phyloP scores from a whole-genome alignment of 1,284 basidiomycete genomes.

The Tilletia setariae region DNA sequence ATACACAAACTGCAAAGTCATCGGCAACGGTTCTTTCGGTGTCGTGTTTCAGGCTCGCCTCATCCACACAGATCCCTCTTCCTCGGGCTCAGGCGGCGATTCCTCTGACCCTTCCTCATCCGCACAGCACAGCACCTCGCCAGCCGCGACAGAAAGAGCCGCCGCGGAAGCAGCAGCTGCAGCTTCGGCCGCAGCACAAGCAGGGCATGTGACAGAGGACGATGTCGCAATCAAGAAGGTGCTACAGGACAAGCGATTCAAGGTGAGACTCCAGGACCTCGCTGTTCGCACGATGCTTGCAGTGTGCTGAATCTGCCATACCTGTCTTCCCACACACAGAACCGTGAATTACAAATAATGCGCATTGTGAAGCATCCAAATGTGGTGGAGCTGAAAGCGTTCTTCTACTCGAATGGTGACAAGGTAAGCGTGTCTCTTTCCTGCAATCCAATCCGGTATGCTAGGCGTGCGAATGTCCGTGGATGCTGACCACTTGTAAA shows the following conservation, averaged over 20 bases:
- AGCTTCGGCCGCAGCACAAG: conserved; percentile 13
- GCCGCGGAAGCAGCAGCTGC: conserved; percentile 12
- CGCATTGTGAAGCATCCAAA: conserved; percentile 94
- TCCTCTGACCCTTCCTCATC: conserved; percentile 8
- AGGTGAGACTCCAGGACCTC: conserved; percentile 63
- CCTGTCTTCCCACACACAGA: conserved; percentile 61
- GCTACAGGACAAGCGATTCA: conserved; percentile 99
- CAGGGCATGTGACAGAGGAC: conserved; percentile 56
- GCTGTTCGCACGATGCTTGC: conserved; percentile 24
- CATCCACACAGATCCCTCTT: conserved; percentile 53
- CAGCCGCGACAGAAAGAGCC: conserved; percentile 4
- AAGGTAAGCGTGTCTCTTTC: conserved; percentile 66
- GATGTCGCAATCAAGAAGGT: conserved; percentile 99
- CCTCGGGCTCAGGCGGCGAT: conserved; percentile 2
- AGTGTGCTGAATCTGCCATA: conserved; percentile 11
- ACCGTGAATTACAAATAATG: conserved; percentile 99
- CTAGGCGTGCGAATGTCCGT: too few relatives aligned
- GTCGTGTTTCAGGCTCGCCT: conserved; percentile 81
- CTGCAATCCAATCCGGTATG: neutral
- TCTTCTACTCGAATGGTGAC: conserved; percentile 99
- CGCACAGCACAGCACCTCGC: neutral
- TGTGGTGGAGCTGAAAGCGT: conserved; percentile 93
- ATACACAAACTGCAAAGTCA: conserved; percentile 97
- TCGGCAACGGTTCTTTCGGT: conserved; percentile 97
- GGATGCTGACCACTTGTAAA: neutral